A percentile compares a stretch with the other conserved stretches of the same genome.
These are phyloP conservation scores for Tricholoma sp. DNA, from an alignment of 768 basidiomycete genomes.

Conservation along the genomic window DNA sequence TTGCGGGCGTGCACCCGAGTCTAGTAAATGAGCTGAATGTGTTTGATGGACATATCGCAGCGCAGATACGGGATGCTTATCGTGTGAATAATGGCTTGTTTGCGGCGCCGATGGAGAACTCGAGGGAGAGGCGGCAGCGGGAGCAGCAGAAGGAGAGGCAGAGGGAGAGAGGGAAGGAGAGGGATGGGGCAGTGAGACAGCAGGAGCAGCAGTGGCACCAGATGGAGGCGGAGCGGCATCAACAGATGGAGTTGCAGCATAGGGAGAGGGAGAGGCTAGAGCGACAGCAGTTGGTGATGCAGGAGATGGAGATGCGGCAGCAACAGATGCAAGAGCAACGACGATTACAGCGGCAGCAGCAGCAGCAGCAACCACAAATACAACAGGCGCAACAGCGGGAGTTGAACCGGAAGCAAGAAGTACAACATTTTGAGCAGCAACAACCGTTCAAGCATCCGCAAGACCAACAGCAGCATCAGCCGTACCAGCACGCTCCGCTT, in stretches of 20 bases:
- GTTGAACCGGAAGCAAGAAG: constrained; percentile 6
- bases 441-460: constrained; percentile 9
- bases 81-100: constrained; percentile 31
- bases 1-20: constrained; percentile 50
- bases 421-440: constrained; percentile 8
- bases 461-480: constrained; percentile 8
- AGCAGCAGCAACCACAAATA: constrained; percentile 9
- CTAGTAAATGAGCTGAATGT: constrained; percentile 49
- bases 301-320: constrained; percentile 14
- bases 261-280: constrained; percentile 16
- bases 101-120: constrained; percentile 19
- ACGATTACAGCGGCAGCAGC: constrained; percentile 15
- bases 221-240: constrained; percentile 14
- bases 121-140: constrained; percentile 1
- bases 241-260: constrained; percentile 18
- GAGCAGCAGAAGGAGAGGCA: constrained; percentile 19
- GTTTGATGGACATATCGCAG: constrained; percentile 52
- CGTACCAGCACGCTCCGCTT: not conserved
- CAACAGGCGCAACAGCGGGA: constrained; percentile 8
- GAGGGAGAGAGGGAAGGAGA: constrained; percentile 20
- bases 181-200: constrained; percentile 18
- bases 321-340: constrained; percentile 17
- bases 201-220: constrained; percentile 10
- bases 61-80: constrained; percentile 46
- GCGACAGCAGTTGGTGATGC: constrained; percentile 14